Conservation (phyloP, 805 yeast genomes). For the Vanderwaltozyma yarrowii region DNA sequence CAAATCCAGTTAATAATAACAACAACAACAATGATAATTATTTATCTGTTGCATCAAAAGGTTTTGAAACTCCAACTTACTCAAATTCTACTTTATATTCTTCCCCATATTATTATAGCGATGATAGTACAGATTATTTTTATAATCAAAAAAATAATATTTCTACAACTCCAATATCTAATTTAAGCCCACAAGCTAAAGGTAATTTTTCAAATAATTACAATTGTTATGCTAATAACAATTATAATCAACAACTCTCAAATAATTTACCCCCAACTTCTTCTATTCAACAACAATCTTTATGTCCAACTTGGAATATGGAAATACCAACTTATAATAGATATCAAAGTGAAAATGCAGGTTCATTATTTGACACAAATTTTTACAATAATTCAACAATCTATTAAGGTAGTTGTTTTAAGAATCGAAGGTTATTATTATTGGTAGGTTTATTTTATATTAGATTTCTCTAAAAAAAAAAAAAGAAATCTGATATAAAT, state of each 20-base stretch:
- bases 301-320: neutral
- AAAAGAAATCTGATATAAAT: too few relatives aligned
- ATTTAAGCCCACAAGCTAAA: neutral
- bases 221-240: neutral
- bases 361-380: neutral
- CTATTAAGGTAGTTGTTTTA: neutral
- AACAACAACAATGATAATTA: neutral
- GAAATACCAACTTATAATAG: neutral
- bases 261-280: neutral
- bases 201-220: neutral
- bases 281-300: too few relatives aligned
- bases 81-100: constrained; percentile 7
- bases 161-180: constrained; percentile 1
- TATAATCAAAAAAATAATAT: neutral
- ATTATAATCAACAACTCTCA: neutral
- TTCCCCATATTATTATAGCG: constrained; percentile 3
- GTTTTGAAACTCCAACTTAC: constrained; percentile 1
- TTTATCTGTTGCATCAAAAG: neutral
- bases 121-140: neutral
- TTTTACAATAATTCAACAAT: neutral
- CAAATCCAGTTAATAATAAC: neutral
- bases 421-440: too few relatives aligned
- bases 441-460: too few relatives aligned
- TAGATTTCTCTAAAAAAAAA: too few relatives aligned
- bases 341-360: neutral